Percentiles rank a stretch among this genome's conserved stretches.
phyloP scores from a whole-genome alignment of 352 stramenopile genomes.

The Saprolegnia parasitica region DNA sequence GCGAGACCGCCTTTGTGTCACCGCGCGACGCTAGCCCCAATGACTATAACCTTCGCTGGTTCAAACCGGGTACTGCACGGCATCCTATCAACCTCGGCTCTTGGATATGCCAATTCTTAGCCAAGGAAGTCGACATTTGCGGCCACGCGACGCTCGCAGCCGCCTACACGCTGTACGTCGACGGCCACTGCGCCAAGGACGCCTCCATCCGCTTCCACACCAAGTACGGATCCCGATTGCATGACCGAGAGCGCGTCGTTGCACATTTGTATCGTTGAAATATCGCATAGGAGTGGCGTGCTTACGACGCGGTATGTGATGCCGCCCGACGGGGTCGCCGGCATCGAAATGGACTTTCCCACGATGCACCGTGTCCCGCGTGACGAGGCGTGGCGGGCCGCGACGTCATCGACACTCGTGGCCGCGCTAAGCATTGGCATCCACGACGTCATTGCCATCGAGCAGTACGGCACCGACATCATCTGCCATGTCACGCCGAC shows the following conservation, averaged over 20 bases:
- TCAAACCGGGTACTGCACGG: slow-evolving; percentile 40
- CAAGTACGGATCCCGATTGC: slow-evolving; percentile 34
- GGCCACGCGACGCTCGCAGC: slow-evolving; percentile 89
- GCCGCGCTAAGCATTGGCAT: slow-evolving; percentile 26
- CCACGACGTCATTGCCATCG: slow-evolving; percentile 29
- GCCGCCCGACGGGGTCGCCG: slow-evolving; percentile 29
- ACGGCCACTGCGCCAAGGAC: slow-evolving; percentile 35
- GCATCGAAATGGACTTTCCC: slow-evolving; percentile 64
- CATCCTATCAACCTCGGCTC: not conserved
- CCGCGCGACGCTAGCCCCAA: slow-evolving; percentile 10
- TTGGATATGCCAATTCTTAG: slow-evolving; percentile 30
- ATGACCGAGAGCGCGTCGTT: not conserved
- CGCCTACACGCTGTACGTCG: slow-evolving; percentile 70
- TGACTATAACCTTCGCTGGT: slow-evolving; percentile 55
- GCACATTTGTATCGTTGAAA: not conserved
- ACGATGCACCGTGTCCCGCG: slow-evolving; percentile 25
- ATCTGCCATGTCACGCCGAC: slow-evolving; percentile 35
- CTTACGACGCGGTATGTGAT: slow-evolving; percentile 39
- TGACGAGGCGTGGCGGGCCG: slow-evolving; percentile 2
- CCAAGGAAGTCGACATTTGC: slow-evolving; percentile 85
- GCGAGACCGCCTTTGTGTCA: slow-evolving; percentile 87
- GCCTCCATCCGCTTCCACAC: slow-evolving; percentile 69
- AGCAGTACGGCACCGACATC: slow-evolving; percentile 26
- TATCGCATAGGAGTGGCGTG: slow-evolving; percentile 38
- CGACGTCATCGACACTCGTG: slow-evolving; percentile 30